Base-by-base conservation (phyloP, 805 yeast species). In the Candida silvatica region DNA sequence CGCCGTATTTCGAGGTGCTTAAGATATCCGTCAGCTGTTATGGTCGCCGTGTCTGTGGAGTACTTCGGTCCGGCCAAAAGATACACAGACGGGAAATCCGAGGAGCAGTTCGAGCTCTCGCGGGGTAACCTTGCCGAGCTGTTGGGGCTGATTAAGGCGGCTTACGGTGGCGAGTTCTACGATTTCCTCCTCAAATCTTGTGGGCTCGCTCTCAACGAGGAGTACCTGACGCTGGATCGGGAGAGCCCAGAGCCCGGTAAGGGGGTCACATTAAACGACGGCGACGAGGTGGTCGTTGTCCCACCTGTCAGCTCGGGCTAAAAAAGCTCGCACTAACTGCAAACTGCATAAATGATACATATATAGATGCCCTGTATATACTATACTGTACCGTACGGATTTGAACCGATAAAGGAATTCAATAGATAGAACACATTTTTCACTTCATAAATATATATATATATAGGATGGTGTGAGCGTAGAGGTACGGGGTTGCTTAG, bases 231-330 rank as follows among this genome's bases (percentile, higher is more conserved):
- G 2, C 12, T 49, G 9, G 47, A 47, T 31, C 37, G 52, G 23
- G 44, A 37, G 3, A 3, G 23, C 1, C 20, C 20, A 3, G 22
- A 17, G 4, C 11, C 41, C 5, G 46, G 45, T 6, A 32, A 18
- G 4, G 41, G 39, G 5, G 26, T 44, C 4, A 19, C 6, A 5
- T 25, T 52, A 29, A 28, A 25, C 4, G 30, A 39, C 14, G 38
- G 37, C 12, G 56, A 47, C 32, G 51, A 46, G 22, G 27, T 56
- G 5, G 53, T 49, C 11, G 41, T 56, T 15, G 42, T 56, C 3
- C 59, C 61, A 6, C 61, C 61, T 3, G 61, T 56, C 4, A 51
- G 57, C 9, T 42, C 56, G 16, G 61, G 61, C 3, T 52, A 28
- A 39, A 18, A 7, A 14, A 14, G 25, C 25, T n/a, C n/a, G n/a